phyloP scores from a whole-genome alignment of 768 basidiomycete species.

The Rhizopogon sp. region DNA sequence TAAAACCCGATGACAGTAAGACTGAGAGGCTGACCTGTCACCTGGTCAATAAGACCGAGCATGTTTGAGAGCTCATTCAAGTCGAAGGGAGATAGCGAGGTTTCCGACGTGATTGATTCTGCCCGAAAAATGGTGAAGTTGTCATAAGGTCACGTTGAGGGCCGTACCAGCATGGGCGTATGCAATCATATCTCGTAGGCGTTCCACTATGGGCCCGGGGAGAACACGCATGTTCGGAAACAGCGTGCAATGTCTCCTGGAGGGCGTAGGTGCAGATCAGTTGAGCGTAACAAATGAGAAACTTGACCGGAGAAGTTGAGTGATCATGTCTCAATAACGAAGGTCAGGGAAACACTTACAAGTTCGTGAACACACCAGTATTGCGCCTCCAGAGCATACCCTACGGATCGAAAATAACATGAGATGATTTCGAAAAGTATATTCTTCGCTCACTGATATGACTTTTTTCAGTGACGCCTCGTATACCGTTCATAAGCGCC shows the following conservation, averaged over 20 bases:
- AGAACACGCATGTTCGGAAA: constrained; percentile 7
- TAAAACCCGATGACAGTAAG: too few relatives aligned
- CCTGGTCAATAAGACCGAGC: constrained; percentile 20
- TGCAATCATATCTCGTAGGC: constrained; percentile 4
- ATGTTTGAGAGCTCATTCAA: constrained; percentile 32
- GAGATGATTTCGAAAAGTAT: not conserved
- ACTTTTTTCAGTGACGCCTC: constrained; percentile 8
- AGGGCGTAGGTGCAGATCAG: not conserved
- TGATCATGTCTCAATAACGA: not conserved
- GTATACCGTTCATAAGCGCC: constrained; percentile 28
- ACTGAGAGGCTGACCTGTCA: constrained; percentile 27
- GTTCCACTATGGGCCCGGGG: not conserved
- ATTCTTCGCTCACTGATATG: constrained; percentile 7
- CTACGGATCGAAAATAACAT: not conserved
- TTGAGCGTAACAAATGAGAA: not conserved
- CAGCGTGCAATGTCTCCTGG: constrained; percentile 22
- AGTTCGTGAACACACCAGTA: not conserved
- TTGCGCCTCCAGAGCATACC: constrained; percentile 1
- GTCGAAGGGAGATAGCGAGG: constrained; percentile 34
- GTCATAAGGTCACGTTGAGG: not conserved
- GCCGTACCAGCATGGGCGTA: constrained; percentile 6
- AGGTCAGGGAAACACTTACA: not conserved
- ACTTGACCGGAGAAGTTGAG: not conserved
- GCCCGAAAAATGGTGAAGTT: not conserved
- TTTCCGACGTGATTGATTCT: constrained; percentile 36